Evolutionary conservation across 192 early-diverging fungal species (phyloP).

Genomic region (Mycoemilia scoparia): DNA sequence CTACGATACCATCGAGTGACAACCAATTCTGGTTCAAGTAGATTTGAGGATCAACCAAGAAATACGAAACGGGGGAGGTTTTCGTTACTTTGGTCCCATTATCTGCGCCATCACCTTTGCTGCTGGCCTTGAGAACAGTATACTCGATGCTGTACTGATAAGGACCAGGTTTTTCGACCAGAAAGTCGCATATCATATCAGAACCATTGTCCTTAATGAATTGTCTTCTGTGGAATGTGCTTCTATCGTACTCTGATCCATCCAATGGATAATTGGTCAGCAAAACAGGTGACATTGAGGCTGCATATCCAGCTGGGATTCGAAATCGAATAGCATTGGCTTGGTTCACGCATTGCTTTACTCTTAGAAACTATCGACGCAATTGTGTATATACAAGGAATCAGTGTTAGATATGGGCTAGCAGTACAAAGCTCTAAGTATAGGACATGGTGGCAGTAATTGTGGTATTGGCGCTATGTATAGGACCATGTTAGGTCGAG

Average conservation of each 20-base stretch:
- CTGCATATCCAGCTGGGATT: slow-evolving; percentile 54
- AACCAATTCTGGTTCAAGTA: slow-evolving; percentile 33
- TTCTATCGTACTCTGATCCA: slow-evolving; percentile 34
- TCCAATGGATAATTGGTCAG: slow-evolving; percentile 74
- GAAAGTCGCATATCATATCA: slow-evolving; percentile 49
- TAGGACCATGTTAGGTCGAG: too few species aligned
- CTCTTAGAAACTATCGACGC: too few species aligned
- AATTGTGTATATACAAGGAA: too few species aligned
- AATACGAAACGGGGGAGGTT: slow-evolving; percentile 36
- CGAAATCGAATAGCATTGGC: slow-evolving; percentile 64
- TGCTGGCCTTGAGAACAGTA: slow-evolving; percentile 15
- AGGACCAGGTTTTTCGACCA: slow-evolving; percentile 48
- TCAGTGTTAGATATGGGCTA: too few species aligned
- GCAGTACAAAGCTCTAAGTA: too few species aligned
- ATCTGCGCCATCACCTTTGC: too few species aligned
- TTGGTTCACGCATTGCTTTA: too few species aligned
- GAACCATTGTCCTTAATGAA: slow-evolving; percentile 28
- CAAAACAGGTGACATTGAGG: slow-evolving; percentile 51
- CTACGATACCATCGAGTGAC: slow-evolving; percentile 74
- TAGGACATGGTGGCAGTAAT: slow-evolving; percentile 3
- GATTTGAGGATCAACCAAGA: slow-evolving; percentile 82
- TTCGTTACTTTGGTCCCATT: slow-evolving; percentile 8
- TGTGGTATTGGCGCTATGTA: too few species aligned
- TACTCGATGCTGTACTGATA: slow-evolving; percentile 80
- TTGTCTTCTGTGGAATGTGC: slow-evolving; percentile 13